Conservation (phyloP, 108 stramenopile species). For the Nitzschia inconspicua region DNA sequence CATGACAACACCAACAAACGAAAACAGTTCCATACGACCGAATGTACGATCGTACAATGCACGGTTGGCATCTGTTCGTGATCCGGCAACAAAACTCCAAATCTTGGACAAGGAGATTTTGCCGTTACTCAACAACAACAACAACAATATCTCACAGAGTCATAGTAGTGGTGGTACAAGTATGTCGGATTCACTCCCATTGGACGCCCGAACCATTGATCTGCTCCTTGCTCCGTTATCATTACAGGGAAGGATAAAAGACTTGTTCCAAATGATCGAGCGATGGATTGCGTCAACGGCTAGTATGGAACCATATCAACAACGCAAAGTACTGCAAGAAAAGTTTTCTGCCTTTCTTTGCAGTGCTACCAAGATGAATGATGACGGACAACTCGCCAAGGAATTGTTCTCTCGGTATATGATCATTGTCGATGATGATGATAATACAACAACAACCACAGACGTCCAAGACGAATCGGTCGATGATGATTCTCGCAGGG, state of each 20-base stretch:
- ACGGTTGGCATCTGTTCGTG: slow-evolving; percentile 31
- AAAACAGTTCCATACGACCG: slow-evolving; percentile 16
- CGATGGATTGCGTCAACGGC: slow-evolving; percentile 5
- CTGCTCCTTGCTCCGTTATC: slow-evolving; percentile 52
- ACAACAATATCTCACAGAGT: too few relatives aligned
- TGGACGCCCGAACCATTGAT: slow-evolving; percentile 78
- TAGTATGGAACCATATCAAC: background rate
- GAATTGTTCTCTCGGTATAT: slow-evolving; percentile 57
- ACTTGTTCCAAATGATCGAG: slow-evolving; percentile 11
- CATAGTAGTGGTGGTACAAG: too few relatives aligned
- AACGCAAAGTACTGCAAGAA: background rate
- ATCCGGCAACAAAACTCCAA: slow-evolving; percentile 1
- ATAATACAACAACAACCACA: background rate
- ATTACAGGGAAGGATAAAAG: slow-evolving; percentile 27
- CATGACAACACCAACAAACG: background rate
- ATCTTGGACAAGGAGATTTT: slow-evolving; percentile 17
- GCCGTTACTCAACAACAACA: too few relatives aligned
- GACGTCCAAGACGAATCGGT: too few relatives aligned
- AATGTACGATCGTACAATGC: slow-evolving; percentile 71
- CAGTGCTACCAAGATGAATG: slow-evolving; percentile 39
- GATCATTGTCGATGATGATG: background rate
- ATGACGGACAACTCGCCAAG: slow-evolving; percentile 45
- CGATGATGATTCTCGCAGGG: background rate
- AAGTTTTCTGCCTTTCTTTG: slow-evolving; percentile 54
- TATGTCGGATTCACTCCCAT: too few relatives aligned